Percentiles rank a stretch among this genome's conserved stretches.
Conservation (phyloP, 2,329 filamentous ascomycete species). For the Trichoderma citrinoviride region DNA sequence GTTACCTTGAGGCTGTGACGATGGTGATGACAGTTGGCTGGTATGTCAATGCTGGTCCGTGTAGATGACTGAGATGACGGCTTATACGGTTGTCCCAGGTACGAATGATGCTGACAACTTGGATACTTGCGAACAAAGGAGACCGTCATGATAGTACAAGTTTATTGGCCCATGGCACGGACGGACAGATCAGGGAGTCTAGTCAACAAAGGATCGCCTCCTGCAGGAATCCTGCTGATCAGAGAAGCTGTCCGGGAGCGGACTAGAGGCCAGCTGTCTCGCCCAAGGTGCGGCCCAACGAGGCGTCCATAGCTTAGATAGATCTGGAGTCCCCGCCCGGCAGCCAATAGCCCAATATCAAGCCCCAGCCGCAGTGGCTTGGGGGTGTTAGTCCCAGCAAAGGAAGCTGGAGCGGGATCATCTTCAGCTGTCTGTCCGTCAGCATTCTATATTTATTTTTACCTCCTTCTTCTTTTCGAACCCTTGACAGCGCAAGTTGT, state of each 20-base stretch:
- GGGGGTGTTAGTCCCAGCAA: not conserved
- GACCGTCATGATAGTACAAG: too few species aligned
- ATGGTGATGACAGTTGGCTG: not conserved
- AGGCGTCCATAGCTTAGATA: constrained; percentile 4
- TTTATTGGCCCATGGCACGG: not conserved
- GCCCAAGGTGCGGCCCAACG: constrained; percentile 2
- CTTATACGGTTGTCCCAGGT: not conserved
- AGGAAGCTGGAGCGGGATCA: constrained; percentile 5
- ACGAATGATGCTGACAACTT: too few species aligned
- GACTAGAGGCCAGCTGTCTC: not conserved
- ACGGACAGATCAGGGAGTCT: not conserved
- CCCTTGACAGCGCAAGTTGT: too few species aligned
- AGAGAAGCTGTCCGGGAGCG: not conserved
- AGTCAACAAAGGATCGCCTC: not conserved
- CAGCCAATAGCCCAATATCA: not conserved
- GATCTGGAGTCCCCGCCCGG: constrained; percentile 1
- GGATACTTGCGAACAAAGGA: too few species aligned
- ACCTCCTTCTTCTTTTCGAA: too few species aligned
- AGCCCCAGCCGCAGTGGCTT: constrained; percentile 17
- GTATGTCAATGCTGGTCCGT: not conserved
- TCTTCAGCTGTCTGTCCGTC: constrained; percentile 12
- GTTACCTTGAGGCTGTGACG: not conserved
- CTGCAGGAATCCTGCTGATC: not conserved
- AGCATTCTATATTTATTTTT: constrained; percentile 6
- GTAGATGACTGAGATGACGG: not conserved